phyloP scores from a whole-genome alignment of 1,284 basidiomycete species.

The Exobasidium cylindrosporum region DNA sequence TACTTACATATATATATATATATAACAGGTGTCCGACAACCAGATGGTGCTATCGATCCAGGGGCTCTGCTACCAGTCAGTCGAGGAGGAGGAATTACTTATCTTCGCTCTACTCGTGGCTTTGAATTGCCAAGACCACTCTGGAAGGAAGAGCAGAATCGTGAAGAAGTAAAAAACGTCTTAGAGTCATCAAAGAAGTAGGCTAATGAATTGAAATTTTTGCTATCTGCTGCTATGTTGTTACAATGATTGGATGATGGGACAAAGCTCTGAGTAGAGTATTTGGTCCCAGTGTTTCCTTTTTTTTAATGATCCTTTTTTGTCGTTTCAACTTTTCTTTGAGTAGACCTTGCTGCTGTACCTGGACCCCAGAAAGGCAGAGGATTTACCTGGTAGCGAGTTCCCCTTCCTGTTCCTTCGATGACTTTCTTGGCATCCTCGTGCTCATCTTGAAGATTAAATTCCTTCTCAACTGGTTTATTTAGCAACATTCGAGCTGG shows the following conservation, averaged over 20 bases:
- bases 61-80: neutral
- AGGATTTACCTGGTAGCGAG: conserved; percentile 85
- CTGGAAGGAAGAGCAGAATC: neutral
- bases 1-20: neutral
- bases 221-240: no score
- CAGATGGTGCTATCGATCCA: neutral
- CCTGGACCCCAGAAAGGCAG: conserved; percentile 84
- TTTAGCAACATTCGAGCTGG: conserved; percentile 65
- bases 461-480: conserved; percentile 37
- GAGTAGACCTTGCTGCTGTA: conserved; percentile 36
- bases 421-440: conserved; percentile 24
- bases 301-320: neutral
- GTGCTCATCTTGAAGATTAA: conserved; percentile 28
- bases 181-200: no score
- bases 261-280: no score
- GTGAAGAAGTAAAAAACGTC: neutral
- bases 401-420: conserved; percentile 21
- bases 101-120: neutral
- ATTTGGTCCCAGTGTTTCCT: no score
- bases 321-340: neutral
- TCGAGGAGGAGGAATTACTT: conserved; percentile 5
- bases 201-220: no score
- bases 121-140: neutral
- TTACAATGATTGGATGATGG: no score
- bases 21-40: neutral